Base-by-base conservation (phyloP, 305 asterid genomes). In the Solanum chacoense region DNA sequence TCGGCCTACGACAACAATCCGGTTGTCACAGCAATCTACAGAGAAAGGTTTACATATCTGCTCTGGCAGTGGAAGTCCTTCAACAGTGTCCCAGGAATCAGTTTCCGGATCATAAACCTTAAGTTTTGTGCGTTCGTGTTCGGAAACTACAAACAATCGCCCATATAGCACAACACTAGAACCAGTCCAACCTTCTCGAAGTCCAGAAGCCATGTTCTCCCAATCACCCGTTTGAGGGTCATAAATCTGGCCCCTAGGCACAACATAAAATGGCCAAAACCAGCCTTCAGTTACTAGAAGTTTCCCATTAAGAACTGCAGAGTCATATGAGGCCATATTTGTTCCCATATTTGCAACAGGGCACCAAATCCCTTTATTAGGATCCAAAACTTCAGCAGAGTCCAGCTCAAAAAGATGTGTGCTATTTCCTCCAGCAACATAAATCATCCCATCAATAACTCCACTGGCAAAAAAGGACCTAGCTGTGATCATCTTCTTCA, bases 161-260 rank as follows among this genome's bases (percentile, higher is more conserved):
- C 91, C 94, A 67, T 92, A 81, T 2, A 97, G 92, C 74, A 97
- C 99, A 2, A 94, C 97, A n/a, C 99, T 97, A 0, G 99, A 96
- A 26, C 99, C 99, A 0, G 99, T 97, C 99, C 99, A 97, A 29
- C 99, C 99, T 89, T 97, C 99, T 42, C 99, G 89, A 26, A 96
- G 91, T 6, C 99, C 99, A 38, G 91, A 79, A 42, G 98, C 94
- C 99, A 97, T 96, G 73, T 90, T 88, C 91, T 93, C 98, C 99
- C 99, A 96, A 55, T 88, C 91, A 91, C 95, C 92, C 0, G 95
- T 92, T 67, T 55, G 42, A 2, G 99, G 98, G 90, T 97, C 98
- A 29, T 95, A 97, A 89, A 97, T 90, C 88, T 97, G 98, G 11
- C 99, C 98, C 83, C 99, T 91, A 1, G 99, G 99, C 1, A 93